Conservation (phyloP, 2,329 filamentous ascomycete genomes). For the Cladosporium cucumerinum region DNA sequence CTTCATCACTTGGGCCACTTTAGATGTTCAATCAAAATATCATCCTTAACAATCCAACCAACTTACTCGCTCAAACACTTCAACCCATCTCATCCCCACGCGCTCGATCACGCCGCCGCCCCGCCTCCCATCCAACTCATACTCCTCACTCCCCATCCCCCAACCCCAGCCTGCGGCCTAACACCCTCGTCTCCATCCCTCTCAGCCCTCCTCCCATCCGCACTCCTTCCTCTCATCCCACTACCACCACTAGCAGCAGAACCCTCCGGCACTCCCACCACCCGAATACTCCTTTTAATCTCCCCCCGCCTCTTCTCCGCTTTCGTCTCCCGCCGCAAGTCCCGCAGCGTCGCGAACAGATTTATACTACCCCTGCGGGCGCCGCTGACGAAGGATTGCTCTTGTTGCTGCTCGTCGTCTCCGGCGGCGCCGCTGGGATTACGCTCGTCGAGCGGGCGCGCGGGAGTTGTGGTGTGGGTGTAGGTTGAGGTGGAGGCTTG, state of each 20-base stretch:
- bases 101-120: neutral
- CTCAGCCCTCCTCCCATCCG: neutral
- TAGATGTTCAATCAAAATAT: conserved; percentile 1
- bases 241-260: neutral
- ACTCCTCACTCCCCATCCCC: neutral
- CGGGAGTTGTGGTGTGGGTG: conserved; percentile 20
- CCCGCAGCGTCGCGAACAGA: conserved; percentile 4
- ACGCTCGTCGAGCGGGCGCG: conserved; percentile 24
- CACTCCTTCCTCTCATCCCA: neutral
- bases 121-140: conserved; percentile 11
- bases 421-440: neutral
- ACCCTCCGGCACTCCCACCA: conserved; percentile 21
- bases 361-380: conserved; percentile 3
- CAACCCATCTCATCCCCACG: neutral
- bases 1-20: neutral
- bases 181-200: neutral
- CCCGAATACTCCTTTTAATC: conserved; percentile 33
- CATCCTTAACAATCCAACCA: neutral
- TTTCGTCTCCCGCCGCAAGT: conserved; percentile 19
- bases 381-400: neutral
- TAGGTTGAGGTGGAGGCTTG: neutral
- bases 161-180: neutral
- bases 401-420: neutral
- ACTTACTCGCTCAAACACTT: neutral
- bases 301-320: conserved; percentile 32